phyloP scores from a whole-genome alignment of 257 asterid species.

The Lithospermum erythrorhizon region DNA sequence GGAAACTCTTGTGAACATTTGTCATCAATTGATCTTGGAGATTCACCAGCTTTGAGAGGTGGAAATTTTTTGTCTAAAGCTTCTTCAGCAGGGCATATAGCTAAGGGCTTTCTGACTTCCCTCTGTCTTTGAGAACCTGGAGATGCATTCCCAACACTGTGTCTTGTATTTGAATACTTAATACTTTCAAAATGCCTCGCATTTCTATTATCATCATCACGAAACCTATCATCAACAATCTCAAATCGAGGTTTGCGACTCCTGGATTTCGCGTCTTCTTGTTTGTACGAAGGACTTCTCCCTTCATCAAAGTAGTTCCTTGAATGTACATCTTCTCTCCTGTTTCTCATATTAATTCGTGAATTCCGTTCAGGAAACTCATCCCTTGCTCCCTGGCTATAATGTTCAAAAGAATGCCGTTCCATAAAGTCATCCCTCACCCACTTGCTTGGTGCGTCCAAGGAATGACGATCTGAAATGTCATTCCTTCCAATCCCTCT shows the following conservation, averaged over 20 bases:
- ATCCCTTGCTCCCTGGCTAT: conserved; percentile 20
- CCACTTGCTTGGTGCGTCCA: conserved; percentile 18
- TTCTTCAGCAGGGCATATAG: conserved; percentile 23
- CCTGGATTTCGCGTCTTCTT: conserved; percentile 28
- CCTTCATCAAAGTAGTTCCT: conserved; percentile 44
- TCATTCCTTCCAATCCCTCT: conserved; percentile 28
- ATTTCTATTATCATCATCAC: conserved; percentile 44
- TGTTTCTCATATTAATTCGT: conserved; percentile 14
- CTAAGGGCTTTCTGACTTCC: conserved; percentile 20
- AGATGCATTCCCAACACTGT: conserved; percentile 36
- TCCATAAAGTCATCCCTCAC: conserved; percentile 24
- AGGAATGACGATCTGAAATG: conserved; percentile 17
- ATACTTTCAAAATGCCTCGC: conserved; percentile 30
- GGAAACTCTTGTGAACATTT: conserved; percentile 24
- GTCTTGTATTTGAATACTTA: conserved; percentile 23
- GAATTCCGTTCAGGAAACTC: conserved; percentile 27
- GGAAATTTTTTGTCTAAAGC: conserved; percentile 33
- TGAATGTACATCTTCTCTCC: conserved; percentile 20
- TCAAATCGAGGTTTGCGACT: conserved; percentile 43
- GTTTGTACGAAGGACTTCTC: conserved; percentile 32
- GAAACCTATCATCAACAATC: conserved; percentile 84
- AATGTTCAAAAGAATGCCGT: conserved; percentile 23
- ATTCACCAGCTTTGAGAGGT: conserved; percentile 28
- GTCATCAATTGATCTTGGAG: conserved; percentile 24
- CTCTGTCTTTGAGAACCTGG: conserved; percentile 25